Base-by-base conservation (phyloP, 2,329 filamentous ascomycete species). In the Dothidotthia symphoricarpi region DNA sequence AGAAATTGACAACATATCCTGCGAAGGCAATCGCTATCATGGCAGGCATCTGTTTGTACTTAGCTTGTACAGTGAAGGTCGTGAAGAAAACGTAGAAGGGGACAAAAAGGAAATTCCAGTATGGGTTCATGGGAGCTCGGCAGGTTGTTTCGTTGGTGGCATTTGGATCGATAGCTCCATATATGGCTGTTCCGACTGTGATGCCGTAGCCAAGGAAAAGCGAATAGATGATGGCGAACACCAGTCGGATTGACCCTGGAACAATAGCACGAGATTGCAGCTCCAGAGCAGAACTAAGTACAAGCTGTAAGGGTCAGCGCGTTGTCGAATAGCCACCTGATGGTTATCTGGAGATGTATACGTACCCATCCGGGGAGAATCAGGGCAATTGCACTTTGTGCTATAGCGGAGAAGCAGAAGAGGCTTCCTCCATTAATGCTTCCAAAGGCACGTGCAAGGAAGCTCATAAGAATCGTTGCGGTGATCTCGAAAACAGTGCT, bases 1-100 rank as follows among this genome's bases (percentile, higher is more conserved):
- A 90, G 68, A 80, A 86, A 66, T 85, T 91, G 54, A 88, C 83
- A 8, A 81, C 70, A 56, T 86, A 91, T 6, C 87, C 87, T 0
- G 78, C 76, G 19, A 88, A 69, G 0, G 85, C 81, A 53, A 93
- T 88, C 43, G 77, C 25, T 14, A 87, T 69, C 85, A 90, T 91
- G 40, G 85, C 75, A 0, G 86, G 86, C 24, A 81, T 78, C 61
- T 91, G 86, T 52, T 78, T 82, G 78, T 80, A 88, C 65, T 88
- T 87, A 39, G 85, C 85, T 49, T 90, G 85, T 61, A 90, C 88
- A 56, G 89, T 83, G 56, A 89, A 75, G 44, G 57, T 59, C 2
- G 84, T 83, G 34, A 90, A 76, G 55, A 83, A 86, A 27, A 87
- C 61, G 13, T 86, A 81, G 61, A 89, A 90, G 5, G 78, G 80